phyloP scores from a whole-genome alignment of 2,329 filamentous ascomycete genomes.

The Diplodia sapinea region DNA sequence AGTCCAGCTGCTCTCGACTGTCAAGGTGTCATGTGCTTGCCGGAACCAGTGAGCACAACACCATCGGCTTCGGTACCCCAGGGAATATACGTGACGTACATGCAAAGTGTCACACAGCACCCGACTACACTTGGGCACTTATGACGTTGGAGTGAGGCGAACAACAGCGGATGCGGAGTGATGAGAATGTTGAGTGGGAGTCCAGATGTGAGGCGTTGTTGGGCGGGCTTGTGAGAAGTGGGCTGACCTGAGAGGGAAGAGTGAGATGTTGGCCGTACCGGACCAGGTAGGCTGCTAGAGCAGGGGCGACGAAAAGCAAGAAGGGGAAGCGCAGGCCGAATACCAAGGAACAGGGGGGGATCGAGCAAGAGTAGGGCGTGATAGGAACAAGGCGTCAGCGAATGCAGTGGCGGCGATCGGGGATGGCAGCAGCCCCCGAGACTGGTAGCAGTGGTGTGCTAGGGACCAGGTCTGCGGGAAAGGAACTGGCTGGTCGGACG shows the following conservation, averaged over 20 bases:
- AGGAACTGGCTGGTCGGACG: background rate
- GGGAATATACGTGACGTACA: too few species aligned
- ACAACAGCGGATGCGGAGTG: background rate
- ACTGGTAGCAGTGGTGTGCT: background rate
- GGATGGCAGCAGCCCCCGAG: background rate
- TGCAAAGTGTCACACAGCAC: too few species aligned
- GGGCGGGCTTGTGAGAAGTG: background rate
- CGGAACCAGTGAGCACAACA: background rate
- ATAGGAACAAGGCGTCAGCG: background rate
- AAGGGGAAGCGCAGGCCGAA: background rate
- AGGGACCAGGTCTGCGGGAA: background rate
- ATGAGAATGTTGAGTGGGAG: background rate
- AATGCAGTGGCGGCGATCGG: background rate
- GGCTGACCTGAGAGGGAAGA: background rate
- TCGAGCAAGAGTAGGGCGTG: background rate
- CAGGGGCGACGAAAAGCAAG: background rate
- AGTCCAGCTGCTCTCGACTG: too few species aligned
- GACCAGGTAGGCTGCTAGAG: background rate
- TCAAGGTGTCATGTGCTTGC: too few species aligned
- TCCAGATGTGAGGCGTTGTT: background rate
- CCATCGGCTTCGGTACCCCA: too few species aligned
- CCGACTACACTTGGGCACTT: background rate
- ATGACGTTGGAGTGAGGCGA: background rate
- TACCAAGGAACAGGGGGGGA: too few species aligned
- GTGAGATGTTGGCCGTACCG: too few species aligned